Evolutionary conservation across 1,284 basidiomycete species (phyloP).

Genomic region (Apiotrichum brassicae): DNA sequence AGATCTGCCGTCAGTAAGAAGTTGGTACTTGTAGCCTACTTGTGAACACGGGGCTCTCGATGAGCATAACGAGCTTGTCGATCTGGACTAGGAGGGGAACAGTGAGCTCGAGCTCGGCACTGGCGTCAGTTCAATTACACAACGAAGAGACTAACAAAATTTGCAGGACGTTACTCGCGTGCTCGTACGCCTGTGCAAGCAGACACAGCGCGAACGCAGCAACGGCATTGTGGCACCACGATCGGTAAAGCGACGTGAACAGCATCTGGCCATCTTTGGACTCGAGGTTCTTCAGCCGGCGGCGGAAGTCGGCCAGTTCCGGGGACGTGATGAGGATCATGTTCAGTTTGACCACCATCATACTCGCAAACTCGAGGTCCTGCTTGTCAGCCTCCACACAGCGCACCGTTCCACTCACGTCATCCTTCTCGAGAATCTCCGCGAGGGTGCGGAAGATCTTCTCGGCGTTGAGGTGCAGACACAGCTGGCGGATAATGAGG

Average conservation of each 20-base stretch:
- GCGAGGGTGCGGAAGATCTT: slow-evolving; percentile 93
- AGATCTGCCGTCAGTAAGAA: slow-evolving; percentile 56
- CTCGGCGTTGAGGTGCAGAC: slow-evolving; percentile 89
- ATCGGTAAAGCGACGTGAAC: slow-evolving; percentile 87
- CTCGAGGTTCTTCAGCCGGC: slow-evolving; percentile 85
- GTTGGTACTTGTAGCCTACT: slow-evolving; percentile 53
- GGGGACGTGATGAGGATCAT: slow-evolving; percentile 95
- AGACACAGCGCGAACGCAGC: slow-evolving; percentile 94
- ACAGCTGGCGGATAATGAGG: slow-evolving; percentile 92
- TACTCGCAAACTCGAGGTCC: slow-evolving; percentile 94
- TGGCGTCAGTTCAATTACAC: too few species aligned
- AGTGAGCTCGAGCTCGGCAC: slow-evolving; percentile 93
- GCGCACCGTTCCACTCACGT: slow-evolving; percentile 53
- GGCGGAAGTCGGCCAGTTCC: slow-evolving; percentile 87
- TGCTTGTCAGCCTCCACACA: slow-evolving; percentile 35
- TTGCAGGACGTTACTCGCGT: slow-evolving; percentile 91
- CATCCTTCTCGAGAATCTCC: slow-evolving; percentile 95
- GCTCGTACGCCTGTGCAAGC: slow-evolving; percentile 95
- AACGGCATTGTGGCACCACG: slow-evolving; percentile 98
- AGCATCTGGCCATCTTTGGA: slow-evolving; percentile 87
- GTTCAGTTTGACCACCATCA: slow-evolving; percentile 95
- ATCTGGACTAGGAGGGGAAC: slow-evolving; percentile 92
- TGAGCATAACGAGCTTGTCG: slow-evolving; percentile 95
- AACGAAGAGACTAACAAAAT: slow-evolving; percentile 68
- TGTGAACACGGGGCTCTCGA: slow-evolving; percentile 97